phyloP scores from a whole-genome alignment of 108 stramenopile species.

The Parietichytrium sp. region DNA sequence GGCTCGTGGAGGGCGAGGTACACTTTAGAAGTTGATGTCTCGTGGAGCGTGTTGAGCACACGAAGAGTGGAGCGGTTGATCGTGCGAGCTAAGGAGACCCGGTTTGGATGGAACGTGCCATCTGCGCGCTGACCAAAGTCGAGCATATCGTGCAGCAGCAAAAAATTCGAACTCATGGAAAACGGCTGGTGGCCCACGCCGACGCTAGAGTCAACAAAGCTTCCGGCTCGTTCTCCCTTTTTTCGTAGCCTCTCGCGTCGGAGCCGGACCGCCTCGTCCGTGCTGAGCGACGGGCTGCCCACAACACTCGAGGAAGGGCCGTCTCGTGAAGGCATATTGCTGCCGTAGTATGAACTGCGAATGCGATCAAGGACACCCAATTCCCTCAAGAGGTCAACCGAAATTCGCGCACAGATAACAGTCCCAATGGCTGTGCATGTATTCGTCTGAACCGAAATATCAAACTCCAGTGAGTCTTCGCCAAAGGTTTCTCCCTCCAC shows the following conservation, averaged over 20 bases:
- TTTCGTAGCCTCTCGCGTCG: no score
- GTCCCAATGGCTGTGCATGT: background rate
- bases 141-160: background rate
- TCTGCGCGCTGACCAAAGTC: background rate
- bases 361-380: background rate
- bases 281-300: no score
- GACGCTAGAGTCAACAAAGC: no score
- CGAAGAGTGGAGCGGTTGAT: background rate
- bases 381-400: background rate
- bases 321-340: no score
- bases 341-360: background rate
- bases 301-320: no score
- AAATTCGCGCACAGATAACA: background rate
- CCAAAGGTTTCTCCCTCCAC: slow-evolving; percentile 31
- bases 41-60: background rate
- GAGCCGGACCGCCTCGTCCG: no score
- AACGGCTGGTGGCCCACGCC: no score
- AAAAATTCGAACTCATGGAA: background rate
- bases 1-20: background rate
- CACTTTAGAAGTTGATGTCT: background rate
- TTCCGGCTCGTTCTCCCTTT: no score
- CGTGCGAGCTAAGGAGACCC: background rate
- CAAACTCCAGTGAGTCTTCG: background rate
- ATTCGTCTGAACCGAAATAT: background rate
- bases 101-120: background rate